phyloP scores from a whole-genome alignment of 106 monocot genomes.

The Dioscorea zingiberensis region DNA sequence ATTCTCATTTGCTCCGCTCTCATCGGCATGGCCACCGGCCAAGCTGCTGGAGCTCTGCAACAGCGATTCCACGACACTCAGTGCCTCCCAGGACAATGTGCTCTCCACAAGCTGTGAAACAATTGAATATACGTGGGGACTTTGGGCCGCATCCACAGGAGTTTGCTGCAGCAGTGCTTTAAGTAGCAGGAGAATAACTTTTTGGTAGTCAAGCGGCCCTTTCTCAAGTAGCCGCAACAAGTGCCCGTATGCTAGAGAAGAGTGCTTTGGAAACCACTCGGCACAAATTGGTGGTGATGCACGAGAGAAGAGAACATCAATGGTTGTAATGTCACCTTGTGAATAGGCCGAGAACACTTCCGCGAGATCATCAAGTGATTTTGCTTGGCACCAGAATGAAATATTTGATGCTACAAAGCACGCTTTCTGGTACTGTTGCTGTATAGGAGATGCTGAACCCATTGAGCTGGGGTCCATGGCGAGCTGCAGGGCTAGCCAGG shows the following conservation, averaged over 20 bases:
- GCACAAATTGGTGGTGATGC: constrained; percentile 63
- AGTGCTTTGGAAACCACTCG: constrained; percentile 96
- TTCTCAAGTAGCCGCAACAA: constrained; percentile 87
- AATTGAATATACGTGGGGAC: constrained; percentile 84
- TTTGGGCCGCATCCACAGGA: constrained; percentile 88
- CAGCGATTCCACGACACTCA: constrained; percentile 87
- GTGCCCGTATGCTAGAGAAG: constrained; percentile 83
- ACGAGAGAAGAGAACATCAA: constrained; percentile 62
- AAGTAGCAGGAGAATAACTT: constrained; percentile 84
- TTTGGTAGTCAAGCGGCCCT: constrained; percentile 79
- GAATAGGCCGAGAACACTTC: constrained; percentile 66
- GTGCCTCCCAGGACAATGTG: constrained; percentile 75
- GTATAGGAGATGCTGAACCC: constrained; percentile 31
- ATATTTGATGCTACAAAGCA: constrained; percentile 79
- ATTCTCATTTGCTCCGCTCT: constrained; percentile 28
- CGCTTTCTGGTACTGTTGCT: constrained; percentile 72
- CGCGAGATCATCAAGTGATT: constrained; percentile 51
- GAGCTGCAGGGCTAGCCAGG: constrained; percentile 89
- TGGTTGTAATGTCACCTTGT: constrained; percentile 50
- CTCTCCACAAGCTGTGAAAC: constrained; percentile 96
- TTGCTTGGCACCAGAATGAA: constrained; percentile 75
- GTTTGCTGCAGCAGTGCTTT: constrained; percentile 91
- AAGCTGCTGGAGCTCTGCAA: constrained; percentile 74
- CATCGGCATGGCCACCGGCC: constrained; percentile 42
- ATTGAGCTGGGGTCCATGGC: constrained; percentile 19